phyloP scores from a whole-genome alignment of 1,284 basidiomycete species.

The Cryptococcus sp. region DNA sequence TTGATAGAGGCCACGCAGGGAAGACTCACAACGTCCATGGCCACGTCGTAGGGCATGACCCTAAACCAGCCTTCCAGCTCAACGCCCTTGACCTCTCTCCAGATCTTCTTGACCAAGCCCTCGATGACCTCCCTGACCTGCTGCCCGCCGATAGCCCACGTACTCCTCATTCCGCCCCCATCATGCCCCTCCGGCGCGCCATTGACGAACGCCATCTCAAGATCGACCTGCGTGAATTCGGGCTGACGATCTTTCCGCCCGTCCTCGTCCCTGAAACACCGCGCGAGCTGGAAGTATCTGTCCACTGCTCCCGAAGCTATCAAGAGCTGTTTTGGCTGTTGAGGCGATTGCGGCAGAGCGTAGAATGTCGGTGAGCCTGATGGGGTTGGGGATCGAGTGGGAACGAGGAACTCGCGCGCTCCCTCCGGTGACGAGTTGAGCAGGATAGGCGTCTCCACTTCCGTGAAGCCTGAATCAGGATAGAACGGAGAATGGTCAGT shows the following conservation, averaged over 20 bases:
- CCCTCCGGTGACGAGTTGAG: constrained; percentile 92
- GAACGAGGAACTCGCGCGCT: constrained; percentile 90
- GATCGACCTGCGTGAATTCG: constrained; percentile 94
- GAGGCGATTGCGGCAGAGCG: constrained; percentile 89
- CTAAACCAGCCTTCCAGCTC: constrained; percentile 65
- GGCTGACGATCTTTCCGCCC: constrained; percentile 92
- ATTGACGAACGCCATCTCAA: constrained; percentile 93
- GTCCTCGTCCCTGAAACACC: constrained; percentile 94
- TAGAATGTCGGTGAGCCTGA: constrained; percentile 67
- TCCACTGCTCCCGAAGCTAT: constrained; percentile 88
- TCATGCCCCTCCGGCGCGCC: constrained; percentile 59
- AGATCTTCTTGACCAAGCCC: constrained; percentile 69
- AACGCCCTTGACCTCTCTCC: constrained; percentile 65
- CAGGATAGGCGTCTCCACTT: constrained; percentile 92
- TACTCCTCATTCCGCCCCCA: constrained; percentile 41
- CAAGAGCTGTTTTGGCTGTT: constrained; percentile 92
- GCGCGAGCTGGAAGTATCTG: constrained; percentile 88
- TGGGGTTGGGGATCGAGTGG: constrained; percentile 61
- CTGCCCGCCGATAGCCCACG: constrained; percentile 80
- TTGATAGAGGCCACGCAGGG: neutral
- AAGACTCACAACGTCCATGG: constrained; percentile 73
- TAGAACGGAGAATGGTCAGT: constrained; percentile 6
- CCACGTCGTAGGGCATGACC: constrained; percentile 81
- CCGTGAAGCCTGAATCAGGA: constrained; percentile 67
- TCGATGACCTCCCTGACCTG: constrained; percentile 78